Base-by-base conservation (phyloP, 2,329 filamentous ascomycete species). In the Chaetomiaceae sp. region DNA sequence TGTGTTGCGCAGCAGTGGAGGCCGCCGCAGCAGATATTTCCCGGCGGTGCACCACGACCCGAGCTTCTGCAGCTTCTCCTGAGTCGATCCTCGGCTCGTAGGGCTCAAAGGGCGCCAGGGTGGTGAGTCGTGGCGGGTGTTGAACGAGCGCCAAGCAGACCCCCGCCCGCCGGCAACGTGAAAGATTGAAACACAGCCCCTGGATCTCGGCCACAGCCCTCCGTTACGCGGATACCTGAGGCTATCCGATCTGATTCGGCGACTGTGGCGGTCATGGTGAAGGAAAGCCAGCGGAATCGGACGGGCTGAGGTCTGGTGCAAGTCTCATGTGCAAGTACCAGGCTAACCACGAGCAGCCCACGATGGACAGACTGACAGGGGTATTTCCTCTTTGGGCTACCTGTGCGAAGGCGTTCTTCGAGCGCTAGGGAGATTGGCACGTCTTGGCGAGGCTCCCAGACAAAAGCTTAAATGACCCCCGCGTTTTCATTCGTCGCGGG, bases 301-400 rank as follows among this genome's bases (percentile, higher is more conserved):
- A 38, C 33, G 22, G 11, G 15, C 2, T 25, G 25, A n/a, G n/a
- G 11, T 25, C 22, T 20, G 15, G 22, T 12, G 22, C 7, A 15
- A 9, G 36, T 23, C 33, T 14, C 29, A 19, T n/a, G 34, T 19
- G 34, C 31, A 52, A 44, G 57, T 59, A 46, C 34, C 27, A 14
- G 33, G n/a, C 54, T 59, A 59, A 11, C n/a, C 40, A 36, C 19
- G 48, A 19, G 20, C n/a, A 17, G 33, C 45, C 31, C 36, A 25
- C 19, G 23, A 33, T 31, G 40, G 38, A n/a, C 38, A 29, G 11
- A 25, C 5, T 12, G 33, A 31, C 57, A 59, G 57, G 57, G 57
- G 57, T 55, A 45, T 48, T 63, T 55, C 61, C 61, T 54, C 39
- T 58, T 63, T 59, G 55, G 61, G 61, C 15, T 52, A 60, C 57